Percentiles rank a stretch among this genome's conserved stretches.
Evolutionary conservation across 139 green algal species (phyloP).

Genomic region (Chlamydomonas eustigma): DNA sequence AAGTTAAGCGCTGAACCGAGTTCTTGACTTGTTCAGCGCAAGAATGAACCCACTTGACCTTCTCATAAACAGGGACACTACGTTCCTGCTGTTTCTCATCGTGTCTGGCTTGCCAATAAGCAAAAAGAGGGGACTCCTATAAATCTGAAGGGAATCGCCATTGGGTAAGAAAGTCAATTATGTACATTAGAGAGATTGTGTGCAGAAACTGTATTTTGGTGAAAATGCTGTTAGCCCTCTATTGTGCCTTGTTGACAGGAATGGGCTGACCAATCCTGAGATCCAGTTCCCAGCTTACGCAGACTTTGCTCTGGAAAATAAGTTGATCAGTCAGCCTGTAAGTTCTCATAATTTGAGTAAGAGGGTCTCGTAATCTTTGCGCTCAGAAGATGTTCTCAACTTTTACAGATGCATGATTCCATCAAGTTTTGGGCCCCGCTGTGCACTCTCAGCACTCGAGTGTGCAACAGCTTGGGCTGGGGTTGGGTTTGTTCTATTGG

Average conservation of each 20-base stretch:
- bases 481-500: conserved; percentile 57
- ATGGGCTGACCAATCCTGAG: conserved; percentile 87
- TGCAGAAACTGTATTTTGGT: too few relatives aligned
- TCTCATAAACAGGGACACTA: conserved; percentile 58
- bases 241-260: conserved; percentile 80
- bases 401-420: conserved; percentile 30
- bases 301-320: conserved; percentile 70
- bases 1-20: too few relatives aligned
- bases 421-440: conserved; percentile 51
- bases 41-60: neutral
- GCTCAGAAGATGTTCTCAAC: too few relatives aligned
- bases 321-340: conserved; percentile 54
- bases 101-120: conserved; percentile 54
- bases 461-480: conserved; percentile 56
- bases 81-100: conserved; percentile 61
- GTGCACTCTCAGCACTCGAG: conserved; percentile 49
- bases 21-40: too few relatives aligned
- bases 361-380: too few relatives aligned
- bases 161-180: neutral
- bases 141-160: conserved; percentile 47
- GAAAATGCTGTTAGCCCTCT: too few relatives aligned
- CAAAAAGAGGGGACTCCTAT: conserved; percentile 34
- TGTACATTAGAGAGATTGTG: neutral
- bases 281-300: conserved; percentile 85
- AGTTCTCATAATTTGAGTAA: too few relatives aligned